These are phyloP conservation scores for Pseudohalonectria lignicola DNA, from an alignment of 2,329 filamentous ascomycete genomes.

Conservation along the genomic window DNA sequence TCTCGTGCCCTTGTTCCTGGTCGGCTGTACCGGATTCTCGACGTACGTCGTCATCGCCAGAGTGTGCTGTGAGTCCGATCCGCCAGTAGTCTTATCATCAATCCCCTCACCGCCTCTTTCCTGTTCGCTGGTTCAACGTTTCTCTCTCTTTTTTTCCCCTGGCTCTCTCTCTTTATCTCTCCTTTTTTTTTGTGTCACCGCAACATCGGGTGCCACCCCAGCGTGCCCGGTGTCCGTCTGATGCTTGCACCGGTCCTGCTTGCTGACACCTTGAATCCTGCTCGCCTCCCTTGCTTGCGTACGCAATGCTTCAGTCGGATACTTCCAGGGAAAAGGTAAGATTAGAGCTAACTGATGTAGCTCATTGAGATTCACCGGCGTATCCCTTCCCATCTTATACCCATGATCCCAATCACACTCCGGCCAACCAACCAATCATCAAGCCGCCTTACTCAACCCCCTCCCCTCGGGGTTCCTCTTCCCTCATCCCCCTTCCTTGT, in stretches of 20 bases:
- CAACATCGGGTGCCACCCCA: not conserved
- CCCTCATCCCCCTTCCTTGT: not conserved
- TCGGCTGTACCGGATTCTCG: conserved; percentile 54
- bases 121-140: not conserved
- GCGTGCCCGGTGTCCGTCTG: too few species aligned
- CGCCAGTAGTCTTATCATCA: conserved; percentile 2
- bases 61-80: conserved; percentile 49
- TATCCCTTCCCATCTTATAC: conserved; percentile 49
- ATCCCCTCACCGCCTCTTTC: conserved; percentile 1
- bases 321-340: conserved; percentile 41
- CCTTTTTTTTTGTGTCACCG: not conserved
- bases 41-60: conserved; percentile 60
- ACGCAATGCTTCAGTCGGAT: conserved; percentile 45
- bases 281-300: conserved; percentile 1
- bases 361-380: conserved; percentile 20
- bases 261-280: not conserved
- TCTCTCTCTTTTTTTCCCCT: conserved; percentile 1
- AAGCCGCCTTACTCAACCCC: too few species aligned
- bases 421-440: too few species aligned
- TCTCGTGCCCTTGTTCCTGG: conserved; percentile 59
- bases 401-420: not conserved
- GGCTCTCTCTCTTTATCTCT: not conserved
- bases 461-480: too few species aligned
- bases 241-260: not conserved
- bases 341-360: not conserved